Conservation (phyloP, 2,329 filamentous ascomycete species). For the Clarireedia homoeocarpa region DNA sequence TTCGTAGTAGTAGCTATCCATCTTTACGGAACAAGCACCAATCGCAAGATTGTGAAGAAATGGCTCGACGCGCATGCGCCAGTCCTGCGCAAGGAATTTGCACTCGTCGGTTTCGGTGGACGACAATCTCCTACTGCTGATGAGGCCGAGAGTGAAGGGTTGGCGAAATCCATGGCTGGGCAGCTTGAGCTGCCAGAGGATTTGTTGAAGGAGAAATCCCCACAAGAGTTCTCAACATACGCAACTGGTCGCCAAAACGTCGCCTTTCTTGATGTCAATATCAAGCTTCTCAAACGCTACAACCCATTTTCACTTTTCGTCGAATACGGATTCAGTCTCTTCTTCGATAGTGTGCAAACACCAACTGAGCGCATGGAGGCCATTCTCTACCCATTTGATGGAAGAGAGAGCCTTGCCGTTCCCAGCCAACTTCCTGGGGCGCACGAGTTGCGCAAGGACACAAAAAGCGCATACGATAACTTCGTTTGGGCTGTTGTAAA, state of each 20-base stretch:
- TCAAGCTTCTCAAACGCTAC: constrained; percentile 26
- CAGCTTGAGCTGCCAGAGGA: constrained; percentile 39
- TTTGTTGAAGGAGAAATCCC: constrained; percentile 76
- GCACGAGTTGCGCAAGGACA: constrained; percentile 45
- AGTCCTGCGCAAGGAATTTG: constrained; percentile 71
- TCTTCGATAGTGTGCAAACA: constrained; percentile 67
- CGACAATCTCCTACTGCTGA: constrained; percentile 39
- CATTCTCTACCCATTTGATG: constrained; percentile 81
- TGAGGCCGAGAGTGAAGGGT: constrained; percentile 36
- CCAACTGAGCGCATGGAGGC: constrained; percentile 71
- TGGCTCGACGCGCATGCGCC: constrained; percentile 74
- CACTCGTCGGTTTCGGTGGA: constrained; percentile 71
- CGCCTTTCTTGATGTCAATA: constrained; percentile 74
- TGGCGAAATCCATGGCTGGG: constrained; percentile 32
- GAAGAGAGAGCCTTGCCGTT: constrained; percentile 74
- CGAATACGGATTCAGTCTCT: constrained; percentile 64
- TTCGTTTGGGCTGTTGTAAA: constrained; percentile 96
- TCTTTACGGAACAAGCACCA: constrained; percentile 70
- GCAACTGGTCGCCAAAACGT: constrained; percentile 88
- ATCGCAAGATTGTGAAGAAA: constrained; percentile 68
- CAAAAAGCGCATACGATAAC: constrained; percentile 69
- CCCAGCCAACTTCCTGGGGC: constrained; percentile 53
- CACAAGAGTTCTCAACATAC: constrained; percentile 81
- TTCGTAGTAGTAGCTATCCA: constrained; percentile 69
- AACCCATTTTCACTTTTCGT: constrained; percentile 36